Evolutionary conservation across 1,139 yeast genomes (phyloP), one percentile per base, ranked within the genome.

Genomic region (Sugiyamaella grinbergsii): DNA sequence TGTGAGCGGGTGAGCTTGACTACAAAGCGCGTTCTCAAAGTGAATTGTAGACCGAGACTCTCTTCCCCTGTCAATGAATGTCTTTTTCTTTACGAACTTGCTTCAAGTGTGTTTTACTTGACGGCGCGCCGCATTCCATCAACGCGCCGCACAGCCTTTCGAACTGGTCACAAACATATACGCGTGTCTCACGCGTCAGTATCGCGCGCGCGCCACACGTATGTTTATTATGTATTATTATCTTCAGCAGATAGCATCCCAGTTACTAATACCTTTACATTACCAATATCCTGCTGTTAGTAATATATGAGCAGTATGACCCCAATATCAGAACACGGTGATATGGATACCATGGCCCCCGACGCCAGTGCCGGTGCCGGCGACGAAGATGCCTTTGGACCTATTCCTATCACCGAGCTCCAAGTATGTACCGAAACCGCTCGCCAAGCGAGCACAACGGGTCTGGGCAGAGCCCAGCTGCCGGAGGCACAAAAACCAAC

Each of bases 371-470:
- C 5, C 11, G 40, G 4, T 11, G 78, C 69, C 3, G 77, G 73
- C 3, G 79, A 75, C 13, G 76, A 68, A 15, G 69, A 70, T 1
- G 64, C 74, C 31, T 72, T 72, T 41, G 81, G 81, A 0, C 81
- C 81, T 4, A 67, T 77, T 39, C 78, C 77, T 1, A 65, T 75
- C 32, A 58, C 68, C 20, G 74, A 70, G 42, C 59, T 71, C 32
- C 73, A 70, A 52, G 71, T 68, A 51, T 41, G 69, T 59, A 11
- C 23, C 31, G 26, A 22, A 13, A 18, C 20, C 22, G n/a, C 19
- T 4, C 15, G 36, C 32, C 22, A 5, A 24, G 26, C 32, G 33
- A 31, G 11, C 28, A n/a, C 40, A 22, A 34, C 31, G 40, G 41
- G 47, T 43, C 47, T 34, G 47, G 40, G 47, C 40, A 10, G 34